These are phyloP conservation scores for Thymus mandschuricus DNA, from an alignment of 257 asterid species.

Conservation along the genomic window DNA sequence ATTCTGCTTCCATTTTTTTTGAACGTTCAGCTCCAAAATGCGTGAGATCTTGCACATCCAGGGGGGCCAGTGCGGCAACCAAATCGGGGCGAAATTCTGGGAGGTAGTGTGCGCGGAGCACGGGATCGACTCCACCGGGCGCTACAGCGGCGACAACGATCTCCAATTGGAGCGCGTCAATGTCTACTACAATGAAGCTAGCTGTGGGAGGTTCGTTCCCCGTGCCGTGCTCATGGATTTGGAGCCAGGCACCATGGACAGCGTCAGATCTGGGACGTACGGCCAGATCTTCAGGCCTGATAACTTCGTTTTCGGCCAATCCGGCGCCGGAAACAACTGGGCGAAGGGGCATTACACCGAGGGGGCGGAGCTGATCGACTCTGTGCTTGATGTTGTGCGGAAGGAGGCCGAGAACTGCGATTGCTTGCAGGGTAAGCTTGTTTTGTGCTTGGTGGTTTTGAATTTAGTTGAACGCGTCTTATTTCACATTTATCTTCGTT, in stretches of 20 bases:
- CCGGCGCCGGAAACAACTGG: conserved; percentile 54
- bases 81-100: conserved; percentile 52
- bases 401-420: conserved; percentile 55
- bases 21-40: conserved; percentile 26
- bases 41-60: conserved; percentile 56
- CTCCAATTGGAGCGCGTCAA: conserved; percentile 46
- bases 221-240: conserved; percentile 56
- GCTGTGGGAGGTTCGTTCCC: conserved; percentile 54
- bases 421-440: conserved; percentile 44
- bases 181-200: conserved; percentile 54
- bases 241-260: conserved; percentile 59
- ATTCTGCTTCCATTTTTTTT: not conserved
- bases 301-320: conserved; percentile 52
- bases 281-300: conserved; percentile 55
- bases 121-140: conserved; percentile 54
- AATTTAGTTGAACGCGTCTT: not conserved
- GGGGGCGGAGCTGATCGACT: conserved; percentile 50
- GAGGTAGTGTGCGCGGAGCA: conserved; percentile 57
- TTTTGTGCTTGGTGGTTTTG: not conserved
- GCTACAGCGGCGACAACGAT: conserved; percentile 47
- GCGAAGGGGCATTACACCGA: conserved; percentile 51
- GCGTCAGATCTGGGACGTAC: conserved; percentile 52
- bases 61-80: conserved; percentile 57
- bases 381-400: conserved; percentile 52
- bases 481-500: not conserved